Conservation (phyloP, 2,329 filamentous ascomycete genomes). For the Aspergillus tamarii region DNA sequence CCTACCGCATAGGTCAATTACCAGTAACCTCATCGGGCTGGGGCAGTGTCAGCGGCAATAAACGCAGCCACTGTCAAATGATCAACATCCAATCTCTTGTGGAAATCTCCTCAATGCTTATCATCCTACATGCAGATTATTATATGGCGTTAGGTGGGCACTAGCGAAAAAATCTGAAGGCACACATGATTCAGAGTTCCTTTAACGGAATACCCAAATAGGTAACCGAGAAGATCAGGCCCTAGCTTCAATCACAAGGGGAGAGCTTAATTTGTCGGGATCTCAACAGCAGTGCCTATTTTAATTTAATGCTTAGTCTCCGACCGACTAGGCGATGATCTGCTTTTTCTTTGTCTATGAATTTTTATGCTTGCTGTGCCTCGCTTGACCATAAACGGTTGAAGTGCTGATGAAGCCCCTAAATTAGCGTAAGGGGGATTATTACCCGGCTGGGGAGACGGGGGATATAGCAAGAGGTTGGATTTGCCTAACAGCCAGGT, state of each 20-base stretch:
- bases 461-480: constrained; percentile 3
- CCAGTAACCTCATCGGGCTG: neutral
- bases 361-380: neutral
- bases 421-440: constrained; percentile 9
- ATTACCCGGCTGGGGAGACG: neutral
- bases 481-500: neutral
- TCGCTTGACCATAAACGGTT: neutral
- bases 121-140: neutral
- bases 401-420: neutral
- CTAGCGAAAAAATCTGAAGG: constrained; percentile 14
- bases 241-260: neutral
- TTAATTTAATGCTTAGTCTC: constrained; percentile 3
- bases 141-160: neutral
- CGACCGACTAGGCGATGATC: neutral
- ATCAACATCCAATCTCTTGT: neutral
- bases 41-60: neutral
- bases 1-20: neutral
- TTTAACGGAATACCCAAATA: constrained; percentile 18
- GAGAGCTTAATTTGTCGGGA: constrained; percentile 6
- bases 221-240: constrained; percentile 14
- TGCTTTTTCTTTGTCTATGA: neutral
- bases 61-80: neutral
- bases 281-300: neutral
- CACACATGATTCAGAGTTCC: constrained; percentile 16
- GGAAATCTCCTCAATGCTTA: neutral